Conservation (phyloP, 2,329 filamentous ascomycete species). For the Exophiala mesophila region DNA sequence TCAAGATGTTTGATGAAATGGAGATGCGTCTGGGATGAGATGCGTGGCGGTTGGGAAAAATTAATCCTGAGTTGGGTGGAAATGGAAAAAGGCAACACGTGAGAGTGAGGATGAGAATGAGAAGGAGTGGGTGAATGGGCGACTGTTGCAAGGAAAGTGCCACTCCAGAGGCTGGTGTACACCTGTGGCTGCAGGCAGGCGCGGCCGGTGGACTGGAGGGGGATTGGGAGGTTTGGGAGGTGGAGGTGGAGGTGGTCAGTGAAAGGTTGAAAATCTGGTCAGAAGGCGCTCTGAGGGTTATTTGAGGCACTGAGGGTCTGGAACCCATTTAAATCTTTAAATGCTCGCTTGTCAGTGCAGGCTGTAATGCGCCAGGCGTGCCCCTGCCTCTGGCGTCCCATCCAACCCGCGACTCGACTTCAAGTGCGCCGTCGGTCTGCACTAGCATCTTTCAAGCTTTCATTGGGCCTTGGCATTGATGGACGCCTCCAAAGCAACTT, state of each 20-base stretch:
- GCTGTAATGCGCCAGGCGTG: constrained; percentile 13
- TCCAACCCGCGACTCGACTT: background rate
- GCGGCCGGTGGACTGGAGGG: background rate
- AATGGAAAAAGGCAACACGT: background rate
- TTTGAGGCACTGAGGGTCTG: constrained; percentile 22
- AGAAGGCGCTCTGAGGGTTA: constrained; percentile 19
- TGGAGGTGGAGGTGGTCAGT: background rate
- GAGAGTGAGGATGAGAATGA: background rate
- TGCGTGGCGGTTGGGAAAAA: too few species aligned
- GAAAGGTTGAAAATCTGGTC: constrained; percentile 16
- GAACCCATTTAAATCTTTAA: constrained; percentile 20
- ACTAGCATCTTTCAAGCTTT: constrained; percentile 17
- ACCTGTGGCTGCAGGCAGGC: too few species aligned
- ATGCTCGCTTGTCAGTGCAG: constrained; percentile 18
- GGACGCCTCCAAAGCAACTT: too few species aligned
- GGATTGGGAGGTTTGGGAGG: too few species aligned
- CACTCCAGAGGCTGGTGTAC: too few species aligned
- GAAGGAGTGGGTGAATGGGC: background rate
- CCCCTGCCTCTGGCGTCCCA: constrained; percentile 14
- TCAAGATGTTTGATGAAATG: too few species aligned
- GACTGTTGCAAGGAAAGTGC: too few species aligned
- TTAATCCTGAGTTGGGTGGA: too few species aligned
- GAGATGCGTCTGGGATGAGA: too few species aligned
- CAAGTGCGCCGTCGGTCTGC: constrained; percentile 3
- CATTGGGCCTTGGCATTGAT: too few species aligned